phyloP scores from a whole-genome alignment of 2,329 filamentous ascomycete genomes.

The Stagonosporopsis vannaccii region DNA sequence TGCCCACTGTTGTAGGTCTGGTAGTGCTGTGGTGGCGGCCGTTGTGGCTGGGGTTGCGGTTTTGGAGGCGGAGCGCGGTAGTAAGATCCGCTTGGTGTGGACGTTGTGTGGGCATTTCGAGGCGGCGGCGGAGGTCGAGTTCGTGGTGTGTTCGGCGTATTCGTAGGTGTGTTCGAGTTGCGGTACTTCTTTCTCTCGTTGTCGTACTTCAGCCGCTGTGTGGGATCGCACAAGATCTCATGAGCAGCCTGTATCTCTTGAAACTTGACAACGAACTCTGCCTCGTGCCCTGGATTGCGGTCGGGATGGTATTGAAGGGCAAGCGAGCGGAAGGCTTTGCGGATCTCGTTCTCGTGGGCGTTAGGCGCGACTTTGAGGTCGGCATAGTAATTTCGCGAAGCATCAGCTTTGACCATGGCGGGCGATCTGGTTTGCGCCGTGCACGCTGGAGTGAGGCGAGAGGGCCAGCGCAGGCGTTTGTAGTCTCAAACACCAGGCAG shows the following conservation, averaged over 20 bases:
- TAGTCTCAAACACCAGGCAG: constrained; percentile 29
- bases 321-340: constrained; percentile 85
- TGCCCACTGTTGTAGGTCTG: constrained; percentile 49
- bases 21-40: constrained; percentile 38
- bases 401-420: constrained; percentile 72
- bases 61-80: constrained; percentile 42
- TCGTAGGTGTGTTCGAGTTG: constrained; percentile 37
- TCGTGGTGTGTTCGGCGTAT: constrained; percentile 51
- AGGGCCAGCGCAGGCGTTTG: constrained; percentile 10
- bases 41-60: constrained; percentile 26
- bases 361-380: constrained; percentile 76
- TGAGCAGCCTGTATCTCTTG: constrained; percentile 86
- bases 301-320: constrained; percentile 89
- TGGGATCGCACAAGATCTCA: constrained; percentile 72
- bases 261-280: constrained; percentile 81
- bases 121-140: constrained; percentile 54
- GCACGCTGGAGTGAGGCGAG: constrained; percentile 4
- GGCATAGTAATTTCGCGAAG: constrained; percentile 80
- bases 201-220: constrained; percentile 68
- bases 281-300: constrained; percentile 82
- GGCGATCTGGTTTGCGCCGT: constrained; percentile 14
- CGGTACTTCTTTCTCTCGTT: constrained; percentile 61
- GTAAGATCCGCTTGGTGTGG: constrained; percentile 43
- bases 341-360: constrained; percentile 77
- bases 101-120: constrained; percentile 53